phyloP scores from a whole-genome alignment of 2,329 filamentous ascomycete genomes.

The Bipolaris bicolor region DNA sequence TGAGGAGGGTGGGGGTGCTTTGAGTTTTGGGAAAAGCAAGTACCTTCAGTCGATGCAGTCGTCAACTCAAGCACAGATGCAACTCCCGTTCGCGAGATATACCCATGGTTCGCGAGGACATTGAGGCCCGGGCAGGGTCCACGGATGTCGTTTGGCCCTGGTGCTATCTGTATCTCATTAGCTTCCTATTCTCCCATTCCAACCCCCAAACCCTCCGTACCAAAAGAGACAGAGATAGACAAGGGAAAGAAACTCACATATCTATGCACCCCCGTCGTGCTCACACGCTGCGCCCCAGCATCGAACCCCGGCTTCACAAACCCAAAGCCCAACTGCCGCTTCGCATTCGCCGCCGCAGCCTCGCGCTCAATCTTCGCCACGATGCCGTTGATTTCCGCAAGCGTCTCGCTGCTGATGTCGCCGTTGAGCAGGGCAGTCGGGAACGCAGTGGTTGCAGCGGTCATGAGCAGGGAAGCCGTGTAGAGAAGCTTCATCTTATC shows the following conservation, averaged over 20 bases:
- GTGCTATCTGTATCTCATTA: conserved; percentile 5
- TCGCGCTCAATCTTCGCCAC: conserved; percentile 19
- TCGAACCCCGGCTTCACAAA: conserved; percentile 15
- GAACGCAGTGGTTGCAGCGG: conserved; percentile 18
- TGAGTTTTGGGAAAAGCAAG: too few species aligned
- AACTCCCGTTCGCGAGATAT: conserved; percentile 6
- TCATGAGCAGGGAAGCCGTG: conserved; percentile 15
- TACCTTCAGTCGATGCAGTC: conserved; percentile 5
- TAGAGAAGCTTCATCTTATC: conserved; percentile 21
- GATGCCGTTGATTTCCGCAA: conserved; percentile 18
- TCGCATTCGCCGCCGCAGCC: not conserved
- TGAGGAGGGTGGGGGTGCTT: too few species aligned
- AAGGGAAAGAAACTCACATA: conserved; percentile 10
- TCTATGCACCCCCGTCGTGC: conserved; percentile 15
- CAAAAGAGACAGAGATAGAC: too few species aligned
- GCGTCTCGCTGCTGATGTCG: conserved; percentile 16
- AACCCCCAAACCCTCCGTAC: too few species aligned
- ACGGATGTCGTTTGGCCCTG: conserved; percentile 11
- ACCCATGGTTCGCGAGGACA: conserved; percentile 11
- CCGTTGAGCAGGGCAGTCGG: conserved; percentile 17
- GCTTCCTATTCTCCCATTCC: not conserved
- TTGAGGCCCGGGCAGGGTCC: conserved; percentile 12
- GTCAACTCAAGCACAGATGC: conserved; percentile 6
- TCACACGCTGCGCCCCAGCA: conserved; percentile 20
- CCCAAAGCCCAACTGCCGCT: conserved; percentile 12